A percentile compares a stretch with the other conserved stretches of the same genome.
These are phyloP conservation scores for Sporothrix euskadiensis DNA, from an alignment of 2,329 filamentous ascomycete genomes.

Conservation along the genomic window DNA sequence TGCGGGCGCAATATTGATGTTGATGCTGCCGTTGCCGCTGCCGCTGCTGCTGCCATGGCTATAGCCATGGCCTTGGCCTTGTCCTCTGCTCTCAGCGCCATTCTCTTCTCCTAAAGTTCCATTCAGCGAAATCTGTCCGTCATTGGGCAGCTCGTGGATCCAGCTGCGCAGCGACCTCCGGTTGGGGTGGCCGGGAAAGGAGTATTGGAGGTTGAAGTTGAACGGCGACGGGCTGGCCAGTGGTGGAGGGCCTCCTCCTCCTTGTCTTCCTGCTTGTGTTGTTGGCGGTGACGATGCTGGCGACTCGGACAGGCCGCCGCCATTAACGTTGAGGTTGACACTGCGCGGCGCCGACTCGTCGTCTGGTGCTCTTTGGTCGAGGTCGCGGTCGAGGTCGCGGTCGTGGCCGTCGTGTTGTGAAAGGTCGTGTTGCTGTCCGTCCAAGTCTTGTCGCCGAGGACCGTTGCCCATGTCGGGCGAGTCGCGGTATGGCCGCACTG, in stretches of 20 bases:
- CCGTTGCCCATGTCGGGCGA: neutral
- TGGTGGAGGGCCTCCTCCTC: neutral
- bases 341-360: neutral
- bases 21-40: neutral
- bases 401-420: neutral
- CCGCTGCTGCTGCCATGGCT: neutral
- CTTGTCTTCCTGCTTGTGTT: neutral
- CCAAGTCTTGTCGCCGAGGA: neutral
- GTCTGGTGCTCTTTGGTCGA: neutral
- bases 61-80: neutral
- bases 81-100: neutral
- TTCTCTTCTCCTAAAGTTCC: neutral
- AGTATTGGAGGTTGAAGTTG: neutral
- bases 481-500: neutral
- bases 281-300: neutral
- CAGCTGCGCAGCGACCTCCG: slow-evolving; percentile 15
- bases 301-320: neutral
- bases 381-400: neutral
- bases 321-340: neutral
- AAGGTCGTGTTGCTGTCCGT: neutral
- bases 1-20: slow-evolving; percentile 9
- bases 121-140: neutral
- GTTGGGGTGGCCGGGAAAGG: neutral
- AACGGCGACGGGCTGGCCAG: slow-evolving; percentile 12
- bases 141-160: slow-evolving; percentile 22